Evolutionary conservation across 2,329 filamentous ascomycete genomes (phyloP).

Genomic region (Pseudofabraea citricarpa): DNA sequence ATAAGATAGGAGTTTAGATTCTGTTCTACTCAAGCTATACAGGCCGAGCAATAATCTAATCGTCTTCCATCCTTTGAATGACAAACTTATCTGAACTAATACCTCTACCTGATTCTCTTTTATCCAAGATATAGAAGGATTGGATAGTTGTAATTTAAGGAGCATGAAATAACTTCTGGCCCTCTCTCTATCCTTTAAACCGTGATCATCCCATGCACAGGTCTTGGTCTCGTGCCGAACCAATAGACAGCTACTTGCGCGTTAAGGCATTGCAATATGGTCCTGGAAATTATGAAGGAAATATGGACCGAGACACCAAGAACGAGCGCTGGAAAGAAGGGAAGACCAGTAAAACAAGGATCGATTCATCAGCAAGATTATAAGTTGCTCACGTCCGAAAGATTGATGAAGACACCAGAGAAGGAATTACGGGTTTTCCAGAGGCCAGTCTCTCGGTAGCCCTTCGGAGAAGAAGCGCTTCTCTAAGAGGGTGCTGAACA

Average conservation of each 20-base stretch:
- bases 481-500: too few species aligned
- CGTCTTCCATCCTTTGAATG: too few species aligned
- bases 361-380: slow-evolving; percentile 97
- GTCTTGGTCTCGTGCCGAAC: slow-evolving; percentile 97
- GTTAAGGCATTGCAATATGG: slow-evolving; percentile 98
- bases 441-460: slow-evolving; percentile 1
- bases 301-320: slow-evolving; percentile 98
- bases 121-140: too few species aligned
- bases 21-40: too few species aligned
- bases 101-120: too few species aligned
- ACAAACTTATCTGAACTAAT: too few species aligned
- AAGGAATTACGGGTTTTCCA: too few species aligned
- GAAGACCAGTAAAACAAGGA: slow-evolving; percentile 94
- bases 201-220: slow-evolving; percentile 86
- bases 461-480: too few species aligned
- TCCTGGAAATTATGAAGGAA: slow-evolving; percentile 94
- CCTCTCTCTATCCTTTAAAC: slow-evolving; percentile 94
- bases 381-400: slow-evolving; percentile 38
- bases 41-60: too few species aligned
- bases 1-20: too few species aligned
- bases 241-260: slow-evolving; percentile 94
- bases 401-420: slow-evolving; percentile 7
- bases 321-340: slow-evolving; percentile 80
- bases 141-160: slow-evolving; percentile 69
- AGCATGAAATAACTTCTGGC: slow-evolving; percentile 74